Conservation (phyloP, 441 rosid species). For the Euphorbia corollata region DNA sequence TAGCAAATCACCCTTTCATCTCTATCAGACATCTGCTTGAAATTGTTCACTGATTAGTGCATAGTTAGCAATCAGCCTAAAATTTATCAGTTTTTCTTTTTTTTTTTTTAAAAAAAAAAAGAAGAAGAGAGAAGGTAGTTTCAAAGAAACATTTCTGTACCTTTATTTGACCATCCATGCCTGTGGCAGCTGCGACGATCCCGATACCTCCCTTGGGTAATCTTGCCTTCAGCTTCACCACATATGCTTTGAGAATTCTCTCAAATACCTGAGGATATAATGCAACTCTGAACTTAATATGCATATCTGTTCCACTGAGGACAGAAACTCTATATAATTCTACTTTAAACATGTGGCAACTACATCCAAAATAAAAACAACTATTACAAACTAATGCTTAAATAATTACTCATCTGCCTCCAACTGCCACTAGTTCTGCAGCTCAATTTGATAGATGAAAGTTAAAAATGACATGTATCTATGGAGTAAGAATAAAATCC, state of each 20-base stretch:
- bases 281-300: background rate
- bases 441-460: background rate
- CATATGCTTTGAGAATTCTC: slow-evolving; percentile 91
- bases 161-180: slow-evolving; percentile 97
- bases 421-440: background rate
- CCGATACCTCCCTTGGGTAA: slow-evolving; percentile 96
- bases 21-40: slow-evolving; percentile 79
- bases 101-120: no score
- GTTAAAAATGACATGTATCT: background rate
- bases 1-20: slow-evolving; percentile 94
- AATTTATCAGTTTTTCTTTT: background rate
- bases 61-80: slow-evolving; percentile 17
- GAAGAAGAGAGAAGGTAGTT: background rate
- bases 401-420: background rate
- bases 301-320: background rate
- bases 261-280: slow-evolving; percentile 68
- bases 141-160: slow-evolving; percentile 27
- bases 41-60: slow-evolving; percentile 21
- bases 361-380: background rate
- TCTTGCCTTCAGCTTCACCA: slow-evolving; percentile 73
- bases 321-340: background rate
- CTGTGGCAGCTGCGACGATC: slow-evolving; percentile 97
- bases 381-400: background rate
- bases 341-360: slow-evolving; percentile 4
- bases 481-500: background rate